Evolutionary conservation across 768 basidiomycete genomes (phyloP), one percentile per base, ranked within the genome.

Genomic region (Lactifluus piperatus): DNA sequence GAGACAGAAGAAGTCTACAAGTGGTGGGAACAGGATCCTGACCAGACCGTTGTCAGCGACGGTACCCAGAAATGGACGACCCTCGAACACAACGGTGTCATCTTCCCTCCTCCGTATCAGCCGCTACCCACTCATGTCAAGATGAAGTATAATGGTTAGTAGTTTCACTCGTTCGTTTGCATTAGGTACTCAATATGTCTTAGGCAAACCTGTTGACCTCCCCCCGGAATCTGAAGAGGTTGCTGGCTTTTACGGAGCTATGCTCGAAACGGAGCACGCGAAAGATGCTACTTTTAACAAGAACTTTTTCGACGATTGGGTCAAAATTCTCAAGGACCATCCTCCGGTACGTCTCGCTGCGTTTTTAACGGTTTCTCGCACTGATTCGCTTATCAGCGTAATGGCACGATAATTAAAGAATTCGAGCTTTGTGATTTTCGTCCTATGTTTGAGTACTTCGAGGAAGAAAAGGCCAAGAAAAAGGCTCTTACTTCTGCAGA

Each of bases 261-360:
- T 98, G 78, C 68, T 98, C 37, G 93, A 94, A 71, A 90, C 91
- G 7, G 91, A 94, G 61, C 94, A 99, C 67, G 90, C 91, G 6
- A 79, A 88, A 72, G 94, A 98, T 70, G 77, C 76, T 14, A 84
- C 78, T 0, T 99, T 99, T 76, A 88, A 90, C 71, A 84, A 85
- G 71, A 98, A 99, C 72, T 99, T 99, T 73, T 99, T 98, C 71
- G 79, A 86, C 0, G 95, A 97, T 69, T 98, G 88, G 81, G 77
- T 82, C 61, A 80, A 74, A 10, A 78, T 95, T 20, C 71, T 99
- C 62, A 83, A 87, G 66, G 78, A 86, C 54, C 72, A 88, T 70
- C 93, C 94, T 65, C 89, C 94, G 18, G 94, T 94, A 69, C 64
- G 91, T 78, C 5, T 22, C 20, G 5, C 16, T 57, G 55, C 49